Evolutionary conservation across 176 grass and related monocot species (phyloP), one percentile per base, ranked within the genome.

Genomic region (Musa acuminata): DNA sequence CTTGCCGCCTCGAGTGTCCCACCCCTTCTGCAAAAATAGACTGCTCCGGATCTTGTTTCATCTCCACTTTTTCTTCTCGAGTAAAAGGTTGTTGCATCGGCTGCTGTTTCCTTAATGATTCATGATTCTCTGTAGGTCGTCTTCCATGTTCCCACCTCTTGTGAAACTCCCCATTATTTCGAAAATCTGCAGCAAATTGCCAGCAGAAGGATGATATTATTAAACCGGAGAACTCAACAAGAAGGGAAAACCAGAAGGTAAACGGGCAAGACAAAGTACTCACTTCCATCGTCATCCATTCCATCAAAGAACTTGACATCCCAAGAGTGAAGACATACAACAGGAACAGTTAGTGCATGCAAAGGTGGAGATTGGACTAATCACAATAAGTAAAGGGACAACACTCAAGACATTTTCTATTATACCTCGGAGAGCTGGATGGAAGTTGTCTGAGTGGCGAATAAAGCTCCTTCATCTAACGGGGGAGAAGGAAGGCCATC

Each of bases 261-360:
- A 17, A 26, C 17, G 14, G 70, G 50, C 66, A 75, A 62, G 48
- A 76, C 76, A 68, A 77, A 80, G 76, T 79, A 85, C 94, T 93
- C 77, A 98, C 94, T 98, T 98, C 94, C 90, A 29, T 94, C 91
- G 49, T 94, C 88, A 77, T 99, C 95, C 90, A 99, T 99, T 80
- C 83, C 95, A 57, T 93, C 93, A 79, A 93, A 97, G 74, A 93
- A 87, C 90, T 90, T 85, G 25, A 91, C 25, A 77, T 67, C 21
- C n/a, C 48, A 67, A 75, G 57, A 9, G 67, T 75, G 21, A 27
- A 75, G 27, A 17, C 43, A 75, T 5, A 81, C 22, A 49, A 50
- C 57, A 21, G 72, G 0, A 49, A 78, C 14, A 52, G 51, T 69
- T 0, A 13, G 67, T 51, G 76, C 67, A 55, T 25, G 9, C 2